Base-by-base conservation (phyloP, 2,329 filamentous ascomycete species). In the Diaporthe ampelina region DNA sequence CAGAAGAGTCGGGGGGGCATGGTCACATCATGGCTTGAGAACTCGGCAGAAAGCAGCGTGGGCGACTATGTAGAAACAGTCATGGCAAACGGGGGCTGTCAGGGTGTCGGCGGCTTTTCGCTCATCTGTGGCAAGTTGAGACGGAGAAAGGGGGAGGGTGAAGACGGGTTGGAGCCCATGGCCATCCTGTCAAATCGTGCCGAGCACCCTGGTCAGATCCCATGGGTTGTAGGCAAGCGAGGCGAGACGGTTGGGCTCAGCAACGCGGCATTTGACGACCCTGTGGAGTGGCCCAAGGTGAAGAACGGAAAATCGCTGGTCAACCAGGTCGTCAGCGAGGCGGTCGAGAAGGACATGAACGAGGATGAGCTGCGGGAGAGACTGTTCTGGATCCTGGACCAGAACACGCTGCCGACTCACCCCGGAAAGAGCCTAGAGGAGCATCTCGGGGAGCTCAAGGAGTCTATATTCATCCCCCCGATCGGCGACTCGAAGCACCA, bases 91-190 rank as follows among this genome's bases (percentile, higher is more conserved):
- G 84, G 85, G 29, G 86, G 88, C 13, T 87, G 91, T 29, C 88
- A 88, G 78, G 90, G 89, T 67, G 89, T 93, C 21, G 91, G 91
- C 9, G 91, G 91, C 0, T 93, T 93, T 79, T 92, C 90, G 32
- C 87, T 93, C 79, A 85, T 92, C n/a, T 92, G 91, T 76, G 90
- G 90, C 11, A 91, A 91, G 78, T 83, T 93, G 77, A 81, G 84
- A 29, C 45, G 57, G n/a, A 65, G 73, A 73, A 74, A 59, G 71
- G 75, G 19, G 40, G 67, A 32, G n/a, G 43, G 29, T 17, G 79
- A 78, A 32, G 77, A 77, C 17, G 74, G 75, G 35, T 79, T 87
- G 29, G 84, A 89, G 74, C 88, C 87, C 0, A 82, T 93, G 15
- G 91, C 89, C 10, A 89, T 93, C 70, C 85, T 93, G 67, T 92